Evolutionary conservation across 768 basidiomycete genomes (phyloP), one percentile per base, ranked within the genome.

Genomic region (Lentinula edodes): DNA sequence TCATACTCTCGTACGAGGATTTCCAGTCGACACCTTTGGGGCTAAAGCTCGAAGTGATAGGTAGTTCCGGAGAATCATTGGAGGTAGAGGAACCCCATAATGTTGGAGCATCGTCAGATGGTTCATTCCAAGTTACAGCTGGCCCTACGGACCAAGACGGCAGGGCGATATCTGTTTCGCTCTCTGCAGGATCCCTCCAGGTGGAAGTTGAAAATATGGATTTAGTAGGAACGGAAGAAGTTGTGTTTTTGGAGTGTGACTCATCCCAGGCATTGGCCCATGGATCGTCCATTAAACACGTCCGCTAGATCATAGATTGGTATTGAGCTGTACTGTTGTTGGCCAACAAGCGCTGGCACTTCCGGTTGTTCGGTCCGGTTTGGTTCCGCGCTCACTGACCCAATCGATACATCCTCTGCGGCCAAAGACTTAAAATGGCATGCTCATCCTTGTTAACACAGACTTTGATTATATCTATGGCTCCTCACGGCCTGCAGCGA

Each of bases 241-340:
- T 38, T 28, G 55, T 7, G 18, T 48, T 54, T 51, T 60, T 43
- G 36, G 67, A 62, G 60, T 78, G 76, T 20, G 75, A 65, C 63
- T 85, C 83, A 60, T 78, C 80, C 87, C 86, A 89, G 60, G 85
- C 82, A 71, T 87, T 87, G 45, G 83, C 83, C 85, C 89, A 92
- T 52, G 88, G 85, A 72, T 91, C 85, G 66, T 90, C 88, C 88
- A 90, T 90, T 34, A 35, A 35, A 52, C 51, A 52, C 32, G 35
- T 52, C 51, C 51, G 12, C 48, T 46, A 46, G 45, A 46, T 46
- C 45, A 46, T 50, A 48, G 34, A 52, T 6, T 52, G 6, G 9
- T 4, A n/a, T 28, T 50, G 23, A 52, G 51, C 28, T 34, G 34
- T 52, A 52, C 13, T 52, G 13, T 2, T 39, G 34, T 28, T 28